These are phyloP conservation scores for Cenchrus fungigraminus DNA, from an alignment of 176 grass and related monocot genomes.

Conservation along the genomic window DNA sequence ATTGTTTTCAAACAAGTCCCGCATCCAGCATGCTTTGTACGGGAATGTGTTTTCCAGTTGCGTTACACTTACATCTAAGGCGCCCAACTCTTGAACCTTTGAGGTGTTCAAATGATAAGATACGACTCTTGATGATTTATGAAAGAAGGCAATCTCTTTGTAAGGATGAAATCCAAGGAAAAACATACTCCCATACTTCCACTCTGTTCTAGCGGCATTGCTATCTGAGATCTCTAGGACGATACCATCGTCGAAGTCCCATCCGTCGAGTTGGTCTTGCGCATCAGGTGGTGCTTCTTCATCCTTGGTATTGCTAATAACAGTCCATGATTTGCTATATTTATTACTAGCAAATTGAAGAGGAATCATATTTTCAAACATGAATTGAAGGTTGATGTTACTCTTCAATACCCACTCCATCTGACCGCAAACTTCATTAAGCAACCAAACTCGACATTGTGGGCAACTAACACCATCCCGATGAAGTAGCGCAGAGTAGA, in stretches of 20 bases:
- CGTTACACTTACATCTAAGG: not conserved
- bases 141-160: conserved; percentile 18
- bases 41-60: not conserved
- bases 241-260: not conserved
- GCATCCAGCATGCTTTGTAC: conserved; percentile 13
- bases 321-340: not conserved
- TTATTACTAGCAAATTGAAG: not conserved
- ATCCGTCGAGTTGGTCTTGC: not conserved
- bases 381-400: not conserved
- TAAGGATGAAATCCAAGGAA: conserved; percentile 26
- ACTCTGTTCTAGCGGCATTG: not conserved
- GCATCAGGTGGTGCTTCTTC: not conserved
- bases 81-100: not conserved
- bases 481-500: not conserved
- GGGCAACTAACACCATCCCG: not conserved
- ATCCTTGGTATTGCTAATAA: not conserved
- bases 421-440: not conserved
- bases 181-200: not conserved
- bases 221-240: not conserved
- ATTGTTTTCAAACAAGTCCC: not conserved
- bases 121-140: not conserved
- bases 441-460: not conserved
- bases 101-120: conserved; percentile 22
- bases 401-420: conserved; percentile 27
- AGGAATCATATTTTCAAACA: not conserved